These are phyloP conservation scores for Acanthamoeba sp. DNA, from an alignment of 208 protist genomes.

Conservation along the genomic window DNA sequence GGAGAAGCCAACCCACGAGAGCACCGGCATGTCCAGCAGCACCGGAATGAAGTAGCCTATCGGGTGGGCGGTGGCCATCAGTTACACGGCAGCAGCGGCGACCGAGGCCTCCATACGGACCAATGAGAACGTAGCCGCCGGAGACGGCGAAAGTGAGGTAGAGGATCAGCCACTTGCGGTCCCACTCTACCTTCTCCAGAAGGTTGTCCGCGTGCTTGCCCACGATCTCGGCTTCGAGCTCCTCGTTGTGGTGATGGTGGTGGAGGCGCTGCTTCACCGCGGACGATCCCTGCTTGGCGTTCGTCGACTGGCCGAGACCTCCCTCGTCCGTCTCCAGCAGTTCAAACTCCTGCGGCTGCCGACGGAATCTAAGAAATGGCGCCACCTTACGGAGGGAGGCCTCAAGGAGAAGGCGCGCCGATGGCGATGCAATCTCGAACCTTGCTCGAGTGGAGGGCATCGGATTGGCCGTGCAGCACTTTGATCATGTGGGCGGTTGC, in stretches of 20 bases:
- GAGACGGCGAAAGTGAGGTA: slow-evolving; percentile 73
- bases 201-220: background rate
- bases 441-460: background rate
- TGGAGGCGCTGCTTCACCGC: background rate
- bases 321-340: background rate
- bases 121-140: slow-evolving; percentile 61
- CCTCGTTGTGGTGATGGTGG: background rate
- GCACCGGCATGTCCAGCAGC: slow-evolving; percentile 73
- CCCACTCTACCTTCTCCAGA: slow-evolving; percentile 57
- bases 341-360: background rate
- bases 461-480: slow-evolving; percentile 69
- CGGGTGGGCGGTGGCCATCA: too few species aligned
- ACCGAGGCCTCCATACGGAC: background rate
- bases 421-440: too few species aligned
- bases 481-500: slow-evolving; percentile 84
- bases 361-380: too few species aligned
- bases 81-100: background rate
- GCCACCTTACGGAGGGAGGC: too few species aligned
- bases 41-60: slow-evolving; percentile 79
- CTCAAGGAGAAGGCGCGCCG: too few species aligned
- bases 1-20: slow-evolving; percentile 74
- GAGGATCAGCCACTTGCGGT: slow-evolving; percentile 76
- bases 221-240: slow-evolving; percentile 1
- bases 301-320: background rate
- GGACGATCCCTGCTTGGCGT: too few species aligned